These are phyloP conservation scores for Huntiella decipiens DNA, from an alignment of 2,329 filamentous ascomycete species.

Conservation along the genomic window DNA sequence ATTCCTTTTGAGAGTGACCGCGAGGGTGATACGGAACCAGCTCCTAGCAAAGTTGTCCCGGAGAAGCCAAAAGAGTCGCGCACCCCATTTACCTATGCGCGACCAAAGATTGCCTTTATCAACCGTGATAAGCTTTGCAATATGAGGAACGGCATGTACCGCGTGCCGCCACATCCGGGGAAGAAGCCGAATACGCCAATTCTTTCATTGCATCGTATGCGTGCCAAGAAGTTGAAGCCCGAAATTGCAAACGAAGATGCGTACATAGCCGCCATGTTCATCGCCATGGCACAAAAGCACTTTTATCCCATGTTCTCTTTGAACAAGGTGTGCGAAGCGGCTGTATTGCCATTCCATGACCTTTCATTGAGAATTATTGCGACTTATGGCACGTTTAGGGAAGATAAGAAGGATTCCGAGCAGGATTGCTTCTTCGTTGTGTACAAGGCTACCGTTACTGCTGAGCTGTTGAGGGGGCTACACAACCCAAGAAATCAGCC, in stretches of 20 bases:
- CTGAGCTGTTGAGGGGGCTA: slow-evolving; percentile 30
- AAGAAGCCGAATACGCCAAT: slow-evolving; percentile 28
- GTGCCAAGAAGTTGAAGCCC: slow-evolving; percentile 29
- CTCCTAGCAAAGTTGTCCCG: background rate
- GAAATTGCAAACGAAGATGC: slow-evolving; percentile 31
- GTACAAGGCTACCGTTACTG: slow-evolving; percentile 31
- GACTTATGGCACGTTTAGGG: slow-evolving; percentile 22
- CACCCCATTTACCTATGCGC: slow-evolving; percentile 20
- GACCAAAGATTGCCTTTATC: slow-evolving; percentile 17
- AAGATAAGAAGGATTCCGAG: slow-evolving; percentile 15
- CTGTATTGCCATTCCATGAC: slow-evolving; percentile 23
- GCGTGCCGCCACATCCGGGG: slow-evolving; percentile 23
- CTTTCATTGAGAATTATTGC: slow-evolving; percentile 32
- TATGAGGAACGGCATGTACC: slow-evolving; percentile 31
- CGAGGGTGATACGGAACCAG: background rate
- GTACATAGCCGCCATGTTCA: slow-evolving; percentile 30
- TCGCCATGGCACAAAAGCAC: slow-evolving; percentile 38
- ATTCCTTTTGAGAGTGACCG: slow-evolving; percentile 7
- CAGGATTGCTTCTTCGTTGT: slow-evolving; percentile 27
- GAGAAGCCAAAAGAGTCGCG: slow-evolving; percentile 15
- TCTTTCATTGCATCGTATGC: slow-evolving; percentile 25
- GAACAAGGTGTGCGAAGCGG: slow-evolving; percentile 12
- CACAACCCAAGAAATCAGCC: slow-evolving; percentile 20
- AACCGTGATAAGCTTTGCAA: slow-evolving; percentile 10
- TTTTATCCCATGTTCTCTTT: slow-evolving; percentile 23